A percentile compares a stretch with the other conserved stretches of the same genome.
Conservation (phyloP, 148 eudicot genomes). For the Limonium bicolor region DNA sequence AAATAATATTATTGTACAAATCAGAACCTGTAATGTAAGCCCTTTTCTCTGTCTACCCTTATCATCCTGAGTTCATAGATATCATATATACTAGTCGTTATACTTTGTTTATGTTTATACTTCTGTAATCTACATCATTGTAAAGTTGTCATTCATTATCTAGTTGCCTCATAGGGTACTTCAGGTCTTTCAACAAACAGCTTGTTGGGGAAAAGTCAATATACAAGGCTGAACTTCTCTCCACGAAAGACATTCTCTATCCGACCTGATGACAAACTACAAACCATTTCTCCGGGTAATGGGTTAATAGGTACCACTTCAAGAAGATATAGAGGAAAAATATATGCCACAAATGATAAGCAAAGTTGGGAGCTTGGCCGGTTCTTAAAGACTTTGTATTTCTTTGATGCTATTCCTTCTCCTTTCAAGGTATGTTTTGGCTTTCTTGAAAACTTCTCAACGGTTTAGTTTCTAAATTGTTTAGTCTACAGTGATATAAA, state of each 20-base stretch:
- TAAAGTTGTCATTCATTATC: not conserved
- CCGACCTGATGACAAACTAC: slow-evolving; percentile 24
- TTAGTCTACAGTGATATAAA: not conserved
- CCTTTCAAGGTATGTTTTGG: slow-evolving; percentile 56
- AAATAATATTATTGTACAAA: too few species aligned
- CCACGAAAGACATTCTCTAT: slow-evolving; percentile 50
- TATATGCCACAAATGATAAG: slow-evolving; percentile 45
- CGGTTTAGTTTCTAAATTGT: not conserved
- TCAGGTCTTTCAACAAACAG: slow-evolving; percentile 26
- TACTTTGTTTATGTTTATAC: too few species aligned
- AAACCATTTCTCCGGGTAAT: slow-evolving; percentile 13
- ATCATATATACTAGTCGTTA: too few species aligned
- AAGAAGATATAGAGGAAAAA: slow-evolving; percentile 31
- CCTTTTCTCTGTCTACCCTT: too few species aligned
- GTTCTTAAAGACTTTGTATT: slow-evolving; percentile 73
- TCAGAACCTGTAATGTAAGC: too few species aligned
- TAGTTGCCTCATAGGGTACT: slow-evolving; percentile 34
- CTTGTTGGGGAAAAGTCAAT: slow-evolving; percentile 21
- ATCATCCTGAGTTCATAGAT: too few species aligned
- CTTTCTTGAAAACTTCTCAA: slow-evolving; percentile 4
- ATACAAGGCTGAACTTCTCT: slow-evolving; percentile 19
- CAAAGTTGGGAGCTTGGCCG: slow-evolving; percentile 96
- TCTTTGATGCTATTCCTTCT: slow-evolving; percentile 85
- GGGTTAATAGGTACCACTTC: slow-evolving; percentile 14
- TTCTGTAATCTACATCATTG: not conserved